These are phyloP conservation scores for Petunia secreta DNA, from an alignment of 257 asterid genomes.

Conservation along the genomic window DNA sequence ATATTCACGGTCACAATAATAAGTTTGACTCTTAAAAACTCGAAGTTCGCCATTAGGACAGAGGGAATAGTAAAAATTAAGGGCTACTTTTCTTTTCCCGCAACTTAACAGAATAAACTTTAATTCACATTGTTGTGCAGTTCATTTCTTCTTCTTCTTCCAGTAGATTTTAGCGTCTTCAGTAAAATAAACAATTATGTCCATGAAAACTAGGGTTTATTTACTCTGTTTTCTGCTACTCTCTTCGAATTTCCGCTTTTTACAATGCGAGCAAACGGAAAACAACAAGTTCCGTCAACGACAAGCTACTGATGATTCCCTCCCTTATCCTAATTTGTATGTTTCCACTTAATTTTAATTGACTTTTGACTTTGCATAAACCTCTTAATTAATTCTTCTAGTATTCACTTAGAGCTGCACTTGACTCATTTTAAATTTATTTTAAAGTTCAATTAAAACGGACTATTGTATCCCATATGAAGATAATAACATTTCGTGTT, in stretches of 20 bases:
- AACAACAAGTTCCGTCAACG: conserved; percentile 91
- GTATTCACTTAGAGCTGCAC: background rate
- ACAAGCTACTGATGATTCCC: conserved; percentile 89
- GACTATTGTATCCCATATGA: too few relatives aligned
- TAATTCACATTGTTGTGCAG: background rate
- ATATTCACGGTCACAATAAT: too few relatives aligned
- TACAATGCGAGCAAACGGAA: conserved; percentile 66
- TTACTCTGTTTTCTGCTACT: conserved; percentile 53
- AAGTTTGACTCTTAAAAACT: too few relatives aligned
- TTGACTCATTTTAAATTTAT: background rate
- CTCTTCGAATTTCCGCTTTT: conserved; percentile 56
- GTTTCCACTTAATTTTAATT: conserved; percentile 31
- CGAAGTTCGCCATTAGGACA: too few relatives aligned
- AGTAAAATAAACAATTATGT: conserved; percentile 26
- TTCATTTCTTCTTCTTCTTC: background rate
- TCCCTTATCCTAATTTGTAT: conserved; percentile 88
- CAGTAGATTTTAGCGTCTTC: background rate
- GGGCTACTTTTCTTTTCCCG: background rate
- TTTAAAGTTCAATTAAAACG: too few relatives aligned
- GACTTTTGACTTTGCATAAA: background rate
- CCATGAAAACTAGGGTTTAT: conserved; percentile 71
- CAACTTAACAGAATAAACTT: background rate
- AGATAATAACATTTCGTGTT: too few relatives aligned
- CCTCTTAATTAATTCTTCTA: background rate
- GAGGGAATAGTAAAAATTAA: background rate